Evolutionary conservation across 2,329 filamentous ascomycete genomes (phyloP), one percentile per base, ranked within the genome.

Genomic region (Rhynchosporium agropyri): DNA sequence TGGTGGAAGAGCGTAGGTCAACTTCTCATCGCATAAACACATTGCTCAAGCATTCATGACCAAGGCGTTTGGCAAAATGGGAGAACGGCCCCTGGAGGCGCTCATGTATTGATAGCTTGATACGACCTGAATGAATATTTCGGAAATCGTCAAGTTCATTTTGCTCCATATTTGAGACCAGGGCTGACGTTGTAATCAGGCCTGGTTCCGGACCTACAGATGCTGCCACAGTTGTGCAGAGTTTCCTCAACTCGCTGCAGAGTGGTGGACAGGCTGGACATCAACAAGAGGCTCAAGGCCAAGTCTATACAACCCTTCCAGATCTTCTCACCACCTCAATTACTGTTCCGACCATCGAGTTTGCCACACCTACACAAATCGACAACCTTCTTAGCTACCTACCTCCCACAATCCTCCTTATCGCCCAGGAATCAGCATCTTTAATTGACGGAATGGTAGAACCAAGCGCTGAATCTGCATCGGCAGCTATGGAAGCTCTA

Each of bases 1-100:
- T 79, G 95, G 96, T 74, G 96, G 91, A 80, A 88, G 95, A 97
- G 95, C 94, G 95, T 99, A 98, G 94, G 96, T 99, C 78, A 71
- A 61, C 46, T 43, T 71, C 69, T 66, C 68, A 68, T 73, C 64
- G 61, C 67, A 68, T 65, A 33, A 65, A 60, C 53, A 63, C 64
- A 66, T 66, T 65, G 66, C 62, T 62, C 33, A 60, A 68, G 68
- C 67, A 72, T 73, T 69, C 68, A 69, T 58, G 63, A 69, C 46
- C 65, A 66, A 64, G 72, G 72, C 70, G 73, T 74, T 71, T 69
- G 67, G 67, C 62, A 65, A 67, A 67, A 68, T 51, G 68, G 64
- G 64, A 65, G 61, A 63, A 63, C 61, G 67, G 68, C 51, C 60
- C 65, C 64, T 61, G 55, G n/a, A 66, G 63, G 53, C 38, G 65